Conservation (phyloP, 2,329 filamentous ascomycete genomes). For the Orbilia ellipsospora region DNA sequence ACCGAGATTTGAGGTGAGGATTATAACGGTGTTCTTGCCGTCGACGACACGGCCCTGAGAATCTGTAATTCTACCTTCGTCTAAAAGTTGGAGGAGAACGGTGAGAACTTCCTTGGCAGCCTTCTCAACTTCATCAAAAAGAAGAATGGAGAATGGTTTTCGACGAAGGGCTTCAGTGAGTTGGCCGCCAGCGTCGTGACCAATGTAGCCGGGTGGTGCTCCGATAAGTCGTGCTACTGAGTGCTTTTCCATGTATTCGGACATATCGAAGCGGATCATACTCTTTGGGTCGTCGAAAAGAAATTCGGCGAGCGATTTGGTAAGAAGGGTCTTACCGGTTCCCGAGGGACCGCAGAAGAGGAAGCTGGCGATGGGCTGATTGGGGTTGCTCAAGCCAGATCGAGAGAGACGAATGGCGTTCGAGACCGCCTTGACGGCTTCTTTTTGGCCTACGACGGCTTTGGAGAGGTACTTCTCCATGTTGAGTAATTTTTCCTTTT, state of each 20-base stretch:
- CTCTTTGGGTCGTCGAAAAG: conserved; percentile 95
- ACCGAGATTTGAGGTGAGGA: conserved; percentile 98
- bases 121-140: conserved; percentile 99
- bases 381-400: conserved; percentile 93
- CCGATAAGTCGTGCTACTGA: conserved; percentile 97
- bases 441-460: conserved; percentile 90
- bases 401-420: conserved; percentile 96
- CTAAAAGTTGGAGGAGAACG: conserved; percentile 98
- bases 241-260: conserved; percentile 97
- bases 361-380: conserved; percentile 91
- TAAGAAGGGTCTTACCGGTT: conserved; percentile 96
- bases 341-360: conserved; percentile 98
- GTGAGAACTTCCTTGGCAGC: conserved; percentile 97
- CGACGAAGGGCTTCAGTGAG: conserved; percentile 93
- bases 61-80: conserved; percentile 97
- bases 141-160: conserved; percentile 94
- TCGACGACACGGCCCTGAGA: conserved; percentile 95
- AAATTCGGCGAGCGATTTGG: conserved; percentile 96
- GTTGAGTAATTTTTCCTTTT: conserved; percentile 97
- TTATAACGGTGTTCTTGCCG: conserved; percentile 97
- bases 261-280: conserved; percentile 99
- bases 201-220: conserved; percentile 94
- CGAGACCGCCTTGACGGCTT: conserved; percentile 90
- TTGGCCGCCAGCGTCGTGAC: conserved; percentile 94
- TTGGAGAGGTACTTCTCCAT: conserved; percentile 91